Evolutionary conservation across 2,329 filamentous ascomycete species (phyloP), one percentile per base, ranked within the genome.

Genomic region (Verticillium isaacii): DNA sequence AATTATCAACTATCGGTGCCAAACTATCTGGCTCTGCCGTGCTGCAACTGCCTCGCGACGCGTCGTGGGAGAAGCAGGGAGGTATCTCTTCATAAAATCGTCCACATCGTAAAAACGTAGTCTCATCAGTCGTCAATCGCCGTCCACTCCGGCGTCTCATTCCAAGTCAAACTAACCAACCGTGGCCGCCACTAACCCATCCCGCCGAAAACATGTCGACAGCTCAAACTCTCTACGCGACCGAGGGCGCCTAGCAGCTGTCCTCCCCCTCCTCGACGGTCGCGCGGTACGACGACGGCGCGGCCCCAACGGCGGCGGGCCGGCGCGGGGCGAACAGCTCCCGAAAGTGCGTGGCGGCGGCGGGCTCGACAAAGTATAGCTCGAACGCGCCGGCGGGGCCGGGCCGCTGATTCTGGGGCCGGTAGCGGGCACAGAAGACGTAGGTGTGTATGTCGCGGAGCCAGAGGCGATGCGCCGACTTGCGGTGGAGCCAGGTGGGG

Each of bases 371-470:
- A 67, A 86, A 86, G 32, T 76, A 68, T 12, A 86, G 77, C 69
- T 85, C 80, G 62, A 85, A 85, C 1, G 78, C 77, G 6, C 80
- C 79, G 2, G 72, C 68, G 55, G 73, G 75, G 56, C 79, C 81
- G 58, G 78, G 78, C 5, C 84, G 80, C 72, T 85, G 82, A 56
- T 77, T 76, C 60, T 80, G 77, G 63, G 84, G 79, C 8, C 78
- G 77, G 66, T 88, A 88, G 1, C 77, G 72, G n/a, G 80, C 73
- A 67, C 80, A 85, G 69, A 88, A 88, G 8, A 87, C 80, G 68
- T 86, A 87, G 0, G 84, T 78, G 61, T 85, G 79, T 17, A 88
- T 70, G 63, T 85, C 81, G 37, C 76, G 78, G 2, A 88, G 72
- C 73, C 79, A 80, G 62, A 88, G 72, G 29, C 78, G 75, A 61